Evolutionary conservation across 139 green algal genomes (phyloP).

Genomic region (Pleodorina starrii): DNA sequence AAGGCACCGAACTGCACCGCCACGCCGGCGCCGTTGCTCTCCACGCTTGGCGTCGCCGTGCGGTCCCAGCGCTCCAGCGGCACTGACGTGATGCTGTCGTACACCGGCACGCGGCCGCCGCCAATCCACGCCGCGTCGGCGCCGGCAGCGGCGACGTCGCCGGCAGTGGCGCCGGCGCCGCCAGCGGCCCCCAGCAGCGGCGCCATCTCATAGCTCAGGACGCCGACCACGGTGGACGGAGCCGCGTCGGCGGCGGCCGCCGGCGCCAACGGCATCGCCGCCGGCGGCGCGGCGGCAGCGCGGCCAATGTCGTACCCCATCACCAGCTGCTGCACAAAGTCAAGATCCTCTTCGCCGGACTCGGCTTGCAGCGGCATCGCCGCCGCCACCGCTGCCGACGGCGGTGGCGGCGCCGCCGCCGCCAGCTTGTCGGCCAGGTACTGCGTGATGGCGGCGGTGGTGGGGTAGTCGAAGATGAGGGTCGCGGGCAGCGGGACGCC

Average conservation of each 20-base stretch:
- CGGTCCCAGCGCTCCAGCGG: slow-evolving; percentile 30
- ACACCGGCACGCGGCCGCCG: background rate
- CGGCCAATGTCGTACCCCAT: background rate
- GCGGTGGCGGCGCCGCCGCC: background rate
- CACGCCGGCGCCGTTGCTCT: background rate
- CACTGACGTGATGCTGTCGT: slow-evolving; percentile 20
- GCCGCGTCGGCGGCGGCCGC: background rate
- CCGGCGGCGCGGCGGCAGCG: background rate
- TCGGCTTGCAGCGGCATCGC: background rate
- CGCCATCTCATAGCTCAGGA: slow-evolving; percentile 32
- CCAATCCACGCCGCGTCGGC: background rate
- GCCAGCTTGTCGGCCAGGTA: slow-evolving; percentile 59
- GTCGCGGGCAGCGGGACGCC: slow-evolving; percentile 66
- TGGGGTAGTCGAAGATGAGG: slow-evolving; percentile 89
- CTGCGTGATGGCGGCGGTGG: slow-evolving; percentile 62
- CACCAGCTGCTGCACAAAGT: slow-evolving; percentile 25
- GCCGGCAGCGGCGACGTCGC: background rate
- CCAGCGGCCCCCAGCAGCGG: background rate
- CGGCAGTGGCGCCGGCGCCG: background rate
- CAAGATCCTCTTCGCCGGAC: too few species aligned
- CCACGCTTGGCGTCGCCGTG: background rate
- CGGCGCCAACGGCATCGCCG: background rate
- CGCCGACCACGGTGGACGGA: background rate
- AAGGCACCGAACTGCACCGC: slow-evolving; percentile 75
- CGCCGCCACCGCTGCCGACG: background rate